These are phyloP conservation scores for Tylopilus microsporus DNA, from an alignment of 1,284 basidiomycete species.

Conservation along the genomic window DNA sequence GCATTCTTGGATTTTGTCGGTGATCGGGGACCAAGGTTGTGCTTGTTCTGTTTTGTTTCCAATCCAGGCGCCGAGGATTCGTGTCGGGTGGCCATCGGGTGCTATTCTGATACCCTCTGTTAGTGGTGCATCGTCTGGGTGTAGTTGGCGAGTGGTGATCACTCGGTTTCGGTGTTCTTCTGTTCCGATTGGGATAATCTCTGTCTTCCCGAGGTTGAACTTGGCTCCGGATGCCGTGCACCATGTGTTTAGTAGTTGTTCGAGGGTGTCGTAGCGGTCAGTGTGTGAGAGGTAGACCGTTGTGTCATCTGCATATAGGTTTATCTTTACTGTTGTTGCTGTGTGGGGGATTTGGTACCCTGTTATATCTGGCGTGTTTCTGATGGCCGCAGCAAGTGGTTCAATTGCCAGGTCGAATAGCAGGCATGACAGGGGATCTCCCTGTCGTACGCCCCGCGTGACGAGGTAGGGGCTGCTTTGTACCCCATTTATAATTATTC, in stretches of 20 bases:
- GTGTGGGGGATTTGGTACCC: not conserved
- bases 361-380: not conserved
- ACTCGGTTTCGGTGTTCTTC: not conserved
- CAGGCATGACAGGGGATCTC: constrained; percentile 38
- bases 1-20: constrained; percentile 8
- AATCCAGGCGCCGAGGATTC: constrained; percentile 10
- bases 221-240: constrained; percentile 7
- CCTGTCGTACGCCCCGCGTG: constrained; percentile 36
- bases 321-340: not conserved
- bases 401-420: constrained; percentile 29
- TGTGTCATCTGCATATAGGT: constrained; percentile 18
- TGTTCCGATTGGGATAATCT: constrained; percentile 16
- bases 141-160: not conserved
- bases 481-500: constrained; percentile 35
- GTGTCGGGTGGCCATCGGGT: not conserved
- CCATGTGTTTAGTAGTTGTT: not conserved
- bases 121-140: not conserved
- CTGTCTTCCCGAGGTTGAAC: constrained; percentile 18
- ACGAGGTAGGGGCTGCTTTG: constrained; percentile 28
- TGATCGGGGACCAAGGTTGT: not conserved
- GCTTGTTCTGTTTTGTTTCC: not conserved
- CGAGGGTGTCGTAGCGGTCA: constrained; percentile 7
- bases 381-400: constrained; percentile 10
- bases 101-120: not conserved
- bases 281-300: constrained; percentile 10